A percentile compares a stretch with the other conserved stretches of the same genome.
Evolutionary conservation across 495 filamentous ascomycete genomes (phyloP).

Genomic region (Trichoderma virens): DNA sequence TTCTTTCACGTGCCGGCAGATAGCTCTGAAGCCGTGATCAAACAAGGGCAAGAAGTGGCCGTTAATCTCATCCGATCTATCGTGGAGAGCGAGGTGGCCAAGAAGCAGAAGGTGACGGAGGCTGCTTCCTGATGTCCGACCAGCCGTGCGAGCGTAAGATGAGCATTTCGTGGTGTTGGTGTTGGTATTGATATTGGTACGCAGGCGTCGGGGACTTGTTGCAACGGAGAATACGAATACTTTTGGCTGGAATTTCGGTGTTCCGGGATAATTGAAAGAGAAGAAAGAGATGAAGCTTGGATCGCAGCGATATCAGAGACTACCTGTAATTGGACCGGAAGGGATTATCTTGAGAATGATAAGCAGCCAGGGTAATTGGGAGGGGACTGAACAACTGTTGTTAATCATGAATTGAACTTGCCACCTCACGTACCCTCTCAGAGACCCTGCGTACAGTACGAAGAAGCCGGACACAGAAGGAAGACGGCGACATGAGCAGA

Average conservation of each 20-base stretch:
- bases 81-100: slow-evolving; percentile 34
- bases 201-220: background rate
- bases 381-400: no score
- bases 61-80: slow-evolving; percentile 63
- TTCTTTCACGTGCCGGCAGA: slow-evolving; percentile 76
- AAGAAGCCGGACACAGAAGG: no score
- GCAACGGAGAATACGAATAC: background rate
- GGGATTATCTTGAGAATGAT: background rate
- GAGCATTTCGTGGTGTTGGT: background rate
- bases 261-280: background rate
- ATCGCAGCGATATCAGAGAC: background rate
- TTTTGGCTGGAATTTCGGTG: background rate
- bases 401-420: no score
- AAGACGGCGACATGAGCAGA: no score
- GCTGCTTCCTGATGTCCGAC: background rate
- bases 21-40: slow-evolving; percentile 44
- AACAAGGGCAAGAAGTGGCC: slow-evolving; percentile 53
- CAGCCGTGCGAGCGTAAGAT: background rate
- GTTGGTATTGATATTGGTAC: background rate
- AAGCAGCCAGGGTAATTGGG: no score
- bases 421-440: no score
- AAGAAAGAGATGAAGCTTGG: background rate
- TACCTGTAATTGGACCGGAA: background rate
- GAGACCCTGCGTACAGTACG: no score
- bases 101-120: slow-evolving; percentile 5